Base-by-base conservation (phyloP, 768 basidiomycete species). In the Agaricus bisporus region DNA sequence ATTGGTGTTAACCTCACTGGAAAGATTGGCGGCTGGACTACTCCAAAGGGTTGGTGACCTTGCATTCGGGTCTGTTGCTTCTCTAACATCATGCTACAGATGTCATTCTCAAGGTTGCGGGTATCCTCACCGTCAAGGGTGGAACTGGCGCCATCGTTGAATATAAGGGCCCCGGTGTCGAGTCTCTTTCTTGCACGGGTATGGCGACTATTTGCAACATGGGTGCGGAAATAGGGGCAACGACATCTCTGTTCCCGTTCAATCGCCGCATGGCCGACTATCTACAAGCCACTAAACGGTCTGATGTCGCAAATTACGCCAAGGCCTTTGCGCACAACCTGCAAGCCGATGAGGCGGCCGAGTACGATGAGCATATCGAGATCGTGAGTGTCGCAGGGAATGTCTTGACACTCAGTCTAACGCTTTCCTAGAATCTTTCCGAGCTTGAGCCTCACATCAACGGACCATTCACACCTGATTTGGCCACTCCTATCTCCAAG, bases 121-220 rank as follows among this genome's bases (percentile, higher is more conserved):
- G 95, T 57, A 95, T 95, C 64, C 87, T 99, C 57, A 98, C 95
- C 12, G 95, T 99, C 78, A 98, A 98, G 82, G 95, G 95, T 65
- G 95, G 95, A 64, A 99, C 95, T 62, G 95, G 95, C 61, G 94
- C 95, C 52, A 98, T 99, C 63, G 92, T 99, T 61, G 95, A 99
- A 69, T 99, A 99, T 77, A 85, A 77, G 61, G 95, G 95, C 59
- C 71, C 93, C 64, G 95, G 95, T 79, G 88, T 98, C 58, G 88
- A 95, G 66, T 92, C 92, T 32, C 82, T 99, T 56, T 97, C 94
- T 46, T 92, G 89, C 81, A 99, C 95, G 45, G 95, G 95, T 71
- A 97, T 98, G 95, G 95, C 92, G 48, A 98, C 95, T 20, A 95
- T 99, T 64, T 98, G 95, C 72, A 99, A 98, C 83, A 99, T 98